Conservation (phyloP, 2,329 filamentous ascomycete genomes). For the Aspergillus ruber region DNA sequence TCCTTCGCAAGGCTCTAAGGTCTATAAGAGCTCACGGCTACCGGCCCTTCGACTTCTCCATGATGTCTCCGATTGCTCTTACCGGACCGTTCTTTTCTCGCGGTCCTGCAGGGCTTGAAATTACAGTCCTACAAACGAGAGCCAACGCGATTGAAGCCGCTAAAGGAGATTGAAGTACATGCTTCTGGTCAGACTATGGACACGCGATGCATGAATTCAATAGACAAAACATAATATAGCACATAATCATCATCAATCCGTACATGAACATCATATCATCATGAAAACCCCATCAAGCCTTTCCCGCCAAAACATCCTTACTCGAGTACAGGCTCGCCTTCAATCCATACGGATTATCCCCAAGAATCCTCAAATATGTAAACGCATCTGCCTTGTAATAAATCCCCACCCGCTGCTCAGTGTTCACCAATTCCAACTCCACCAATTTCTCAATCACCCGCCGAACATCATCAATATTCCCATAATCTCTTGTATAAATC, state of each 20-base stretch:
- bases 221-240: slow-evolving; percentile 5
- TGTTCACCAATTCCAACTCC: slow-evolving; percentile 53
- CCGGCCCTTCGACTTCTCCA: no score
- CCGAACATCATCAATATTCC: slow-evolving; percentile 60
- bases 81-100: no score
- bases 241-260: slow-evolving; percentile 3
- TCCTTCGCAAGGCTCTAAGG: neutral
- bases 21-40: neutral
- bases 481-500: slow-evolving; percentile 71
- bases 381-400: slow-evolving; percentile 76
- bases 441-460: slow-evolving; percentile 60
- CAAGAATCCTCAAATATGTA: slow-evolving; percentile 59
- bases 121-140: no score
- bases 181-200: neutral
- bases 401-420: slow-evolving; percentile 41
- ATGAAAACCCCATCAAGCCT: slow-evolving; percentile 9
- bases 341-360: slow-evolving; percentile 57
- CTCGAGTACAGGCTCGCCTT: slow-evolving; percentile 45
- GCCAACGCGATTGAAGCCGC: no score
- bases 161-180: neutral
- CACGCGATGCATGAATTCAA: neutral
- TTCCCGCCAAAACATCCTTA: slow-evolving; percentile 29
- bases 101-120: no score
- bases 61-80: no score
- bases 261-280: neutral